Evolutionary conservation across 2,329 filamentous ascomycete species (phyloP), one percentile per base, ranked within the genome.

Genomic region (Simplicillium sp.): DNA sequence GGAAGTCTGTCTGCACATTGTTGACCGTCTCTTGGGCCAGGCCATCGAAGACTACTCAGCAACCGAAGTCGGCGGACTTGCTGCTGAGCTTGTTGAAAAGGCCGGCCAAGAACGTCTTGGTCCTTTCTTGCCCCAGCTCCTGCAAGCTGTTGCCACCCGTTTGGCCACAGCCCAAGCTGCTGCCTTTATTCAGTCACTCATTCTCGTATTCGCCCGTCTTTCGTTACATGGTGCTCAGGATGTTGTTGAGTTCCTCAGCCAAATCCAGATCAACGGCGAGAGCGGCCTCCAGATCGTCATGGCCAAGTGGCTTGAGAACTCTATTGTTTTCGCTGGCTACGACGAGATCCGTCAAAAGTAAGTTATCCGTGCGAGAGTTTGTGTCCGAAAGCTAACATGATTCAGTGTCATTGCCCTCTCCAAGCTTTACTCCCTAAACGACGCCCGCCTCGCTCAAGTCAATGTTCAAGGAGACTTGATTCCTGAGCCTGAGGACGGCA

Each of bases 291-390:
- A 89, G 48, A 81, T 96, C 17, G 92, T 98, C 3, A 67, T 97
- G 49, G 75, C 81, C 62, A 96, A 97, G 64, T 98, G 92, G 92
- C 71, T 98, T 1, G 92, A 97, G 66, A 95, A 97, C 62, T 95
- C 88, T 4, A 77, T 94, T 61, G 94, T 84, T 61, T 98, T 98
- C 64, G 88, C 88, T n/a, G 92, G 92, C 11, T 98, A 96, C 53
- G 89, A 97, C 53, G 90, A 96, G 61, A 97, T 97, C 52, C 79
- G 89, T 51, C 87, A 96, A 61, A 98, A 97, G 85, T 89, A 68
- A 61, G 80, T 68, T n/a, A 28, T 13, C 3, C 16, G 7, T 2
- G 20, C 16, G 12, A 5, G 31, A 7, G 15, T 14, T 25, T 14
- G n/a, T 1, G 17, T 20, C 14, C 32, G 6, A 17, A 8, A 28